phyloP scores from a whole-genome alignment of 1,284 basidiomycete genomes.

The Papiliotrema flavescens region DNA sequence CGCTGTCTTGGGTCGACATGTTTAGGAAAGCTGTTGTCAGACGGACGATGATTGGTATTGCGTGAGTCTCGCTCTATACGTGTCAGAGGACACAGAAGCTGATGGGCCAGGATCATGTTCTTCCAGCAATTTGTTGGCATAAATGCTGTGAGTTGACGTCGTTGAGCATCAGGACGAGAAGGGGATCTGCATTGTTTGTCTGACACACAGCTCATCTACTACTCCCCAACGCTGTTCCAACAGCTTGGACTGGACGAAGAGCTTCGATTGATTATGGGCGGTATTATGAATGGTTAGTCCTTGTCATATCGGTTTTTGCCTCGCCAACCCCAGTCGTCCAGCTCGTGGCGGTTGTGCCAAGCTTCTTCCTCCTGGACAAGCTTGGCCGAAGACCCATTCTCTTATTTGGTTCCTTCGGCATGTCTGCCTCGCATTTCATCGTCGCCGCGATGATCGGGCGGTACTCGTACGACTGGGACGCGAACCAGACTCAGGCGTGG shows the following conservation, averaged over 20 bases:
- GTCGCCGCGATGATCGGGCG: conserved; percentile 27
- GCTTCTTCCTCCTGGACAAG: conserved; percentile 44
- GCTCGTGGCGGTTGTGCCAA: conserved; percentile 34
- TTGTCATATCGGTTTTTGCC: no score
- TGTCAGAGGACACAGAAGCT: no score
- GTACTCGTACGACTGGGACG: conserved; percentile 9
- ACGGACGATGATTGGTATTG: conserved; percentile 20
- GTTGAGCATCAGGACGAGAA: no score
- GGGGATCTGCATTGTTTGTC: no score
- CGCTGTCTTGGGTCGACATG: conserved; percentile 22
- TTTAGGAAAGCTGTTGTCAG: conserved; percentile 18
- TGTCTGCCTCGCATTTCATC: conserved; percentile 19
- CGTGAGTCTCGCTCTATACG: background rate
- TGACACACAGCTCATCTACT: background rate
- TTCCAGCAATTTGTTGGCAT: conserved; percentile 34
- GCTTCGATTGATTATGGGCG: conserved; percentile 31
- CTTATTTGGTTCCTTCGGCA: conserved; percentile 19
- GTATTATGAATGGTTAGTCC: conserved; percentile 33
- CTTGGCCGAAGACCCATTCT: conserved; percentile 43
- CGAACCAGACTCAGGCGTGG: conserved; percentile 17
- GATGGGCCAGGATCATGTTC: conserved; percentile 17
- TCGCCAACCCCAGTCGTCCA: conserved; percentile 15
- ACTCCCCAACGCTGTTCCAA: conserved; percentile 40
- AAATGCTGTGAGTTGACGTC: conserved; percentile 18
- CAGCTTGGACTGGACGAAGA: conserved; percentile 34